Evolutionary conservation across 352 stramenopile species (phyloP), one percentile per base, ranked within the genome.

Genomic region (Phytopythium chamaehyphon): DNA sequence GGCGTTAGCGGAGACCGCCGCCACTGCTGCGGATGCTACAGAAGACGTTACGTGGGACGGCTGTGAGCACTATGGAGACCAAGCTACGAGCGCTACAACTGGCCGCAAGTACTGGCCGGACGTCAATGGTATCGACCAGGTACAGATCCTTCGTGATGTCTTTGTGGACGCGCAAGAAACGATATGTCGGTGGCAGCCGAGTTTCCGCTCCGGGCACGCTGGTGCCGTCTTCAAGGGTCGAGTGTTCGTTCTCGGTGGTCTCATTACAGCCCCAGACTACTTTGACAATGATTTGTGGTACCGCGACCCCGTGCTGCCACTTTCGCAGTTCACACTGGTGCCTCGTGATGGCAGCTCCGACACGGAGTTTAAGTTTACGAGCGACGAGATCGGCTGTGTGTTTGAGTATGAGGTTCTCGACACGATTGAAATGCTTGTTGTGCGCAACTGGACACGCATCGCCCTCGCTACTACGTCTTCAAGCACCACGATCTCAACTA

Each of bases 391-490:
- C 1, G 88, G 85, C 26, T 89, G 82, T 42, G 77, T 96, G 26
- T 98, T 97, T 57, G 86, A 98, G 64, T 97, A 98, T 58, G 88
- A 96, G 58, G 63, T 98, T 28, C 70, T 89, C 22, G 77, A 97
- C 60, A 61, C 75, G 39, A 72, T 96, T 35, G 83, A 93, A 62
- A 76, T 82, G 54, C 63, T 86, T n/a, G 86, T 98, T 15, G 76
- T 90, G 31, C 75, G 80, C 51, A 88, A 88, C 48, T 90, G 80
- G 80, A 88, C 80, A 5, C 49, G 42, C 23, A 22, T 48, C 11
- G 42, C 42, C 6, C 14, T 36, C 23, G 18, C 42, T n/a, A 48
- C 14, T 7, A 18, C 42, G 16, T 43, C 38, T 7, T 43, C 38
- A 21, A 43, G 16, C 2, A 33, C 45, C n/a, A 38, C 28, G 16